Evolutionary conservation across 768 basidiomycete genomes (phyloP), one percentile per base, ranked within the genome.

Genomic region (Rickenella mellea): DNA sequence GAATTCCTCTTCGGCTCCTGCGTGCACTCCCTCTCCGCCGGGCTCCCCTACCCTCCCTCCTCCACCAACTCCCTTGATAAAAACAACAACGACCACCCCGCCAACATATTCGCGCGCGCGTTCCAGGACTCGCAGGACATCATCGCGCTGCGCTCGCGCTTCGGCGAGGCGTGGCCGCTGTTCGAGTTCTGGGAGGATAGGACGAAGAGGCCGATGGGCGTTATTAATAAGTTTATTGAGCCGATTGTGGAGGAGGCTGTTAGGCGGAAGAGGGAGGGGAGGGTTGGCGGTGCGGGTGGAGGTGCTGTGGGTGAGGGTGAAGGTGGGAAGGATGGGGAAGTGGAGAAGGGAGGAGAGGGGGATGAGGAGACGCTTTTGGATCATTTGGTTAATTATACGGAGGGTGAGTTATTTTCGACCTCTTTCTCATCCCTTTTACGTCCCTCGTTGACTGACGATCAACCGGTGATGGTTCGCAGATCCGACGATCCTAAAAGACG

Each of bases 111-210:
- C 47, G 47, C 56, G 7, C 19, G 44, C 4, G 68, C 58, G n/a
- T 67, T 64, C 45, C 42, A 44, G n/a, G 48, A 48, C 32, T 67
- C 64, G 3, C 65, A 67, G 28, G 38, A 50, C n/a, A 43, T 40
- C 6, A 45, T 64, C 27, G 33, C 60, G 1, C 43, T 17, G 15
- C 66, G 68, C 37, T 37, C 43, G 21, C 48, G 48, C 19, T 24
- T 57, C 2, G 64, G 66, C n/a, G 48, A 44, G n/a, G 39, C 49
- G 4, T 72, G 70, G 70, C 68, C 67, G 26, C 52, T 68, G 28
- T 39, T 44, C 12, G 70, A 73, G 51, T 35, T 73, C 17, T 51
- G 54, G 27, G 43, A 33, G 14, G 64, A 68, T 44, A 51, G 43
- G 26, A 56, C 58, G 8, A 52, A 36, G 27, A 47, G 54, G 17